Conservation (phyloP, 176 grass and related monocot species). For the Juncus effusus region DNA sequence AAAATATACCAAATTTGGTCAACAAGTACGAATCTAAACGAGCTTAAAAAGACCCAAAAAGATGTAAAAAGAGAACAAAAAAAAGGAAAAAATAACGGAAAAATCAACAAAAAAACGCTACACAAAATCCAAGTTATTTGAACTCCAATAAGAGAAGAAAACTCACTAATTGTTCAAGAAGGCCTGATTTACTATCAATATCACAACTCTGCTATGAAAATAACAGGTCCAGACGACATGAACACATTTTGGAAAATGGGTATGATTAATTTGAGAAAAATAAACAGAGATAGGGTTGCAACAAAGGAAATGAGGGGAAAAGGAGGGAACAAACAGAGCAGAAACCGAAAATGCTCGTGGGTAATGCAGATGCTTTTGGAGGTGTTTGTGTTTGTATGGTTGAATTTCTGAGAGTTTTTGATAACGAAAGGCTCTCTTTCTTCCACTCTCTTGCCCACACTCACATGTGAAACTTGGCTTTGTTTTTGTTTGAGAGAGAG, state of each 20-base stretch:
- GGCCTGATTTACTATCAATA: neutral
- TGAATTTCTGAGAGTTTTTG: neutral
- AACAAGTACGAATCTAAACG: constrained; percentile 7
- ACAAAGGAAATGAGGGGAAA: neutral
- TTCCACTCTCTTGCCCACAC: constrained; percentile 25
- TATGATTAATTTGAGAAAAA: neutral
- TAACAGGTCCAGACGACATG: neutral
- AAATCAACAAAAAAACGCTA: neutral
- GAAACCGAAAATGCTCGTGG: constrained; percentile 26
- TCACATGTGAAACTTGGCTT: constrained; percentile 37
- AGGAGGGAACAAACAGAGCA: constrained; percentile 1
- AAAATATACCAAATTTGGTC: neutral
- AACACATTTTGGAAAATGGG: no score
- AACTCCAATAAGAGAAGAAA: constrained; percentile 5
- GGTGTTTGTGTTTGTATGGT: constrained; percentile 5
- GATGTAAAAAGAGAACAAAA: constrained; percentile 11
- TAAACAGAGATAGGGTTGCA: neutral
- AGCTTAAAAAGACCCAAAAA: constrained; percentile 22
- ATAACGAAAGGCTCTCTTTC: constrained; percentile 21
- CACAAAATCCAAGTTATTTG: constrained; percentile 25
- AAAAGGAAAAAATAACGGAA: neutral
- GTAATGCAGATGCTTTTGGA: constrained; percentile 6
- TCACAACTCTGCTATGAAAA: neutral
- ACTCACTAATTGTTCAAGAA: constrained; percentile 13
- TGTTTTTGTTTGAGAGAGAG: neutral